Evolutionary conservation across 192 early-diverging fungal species (phyloP).

Genomic region (Chytriomyces sp.): DNA sequence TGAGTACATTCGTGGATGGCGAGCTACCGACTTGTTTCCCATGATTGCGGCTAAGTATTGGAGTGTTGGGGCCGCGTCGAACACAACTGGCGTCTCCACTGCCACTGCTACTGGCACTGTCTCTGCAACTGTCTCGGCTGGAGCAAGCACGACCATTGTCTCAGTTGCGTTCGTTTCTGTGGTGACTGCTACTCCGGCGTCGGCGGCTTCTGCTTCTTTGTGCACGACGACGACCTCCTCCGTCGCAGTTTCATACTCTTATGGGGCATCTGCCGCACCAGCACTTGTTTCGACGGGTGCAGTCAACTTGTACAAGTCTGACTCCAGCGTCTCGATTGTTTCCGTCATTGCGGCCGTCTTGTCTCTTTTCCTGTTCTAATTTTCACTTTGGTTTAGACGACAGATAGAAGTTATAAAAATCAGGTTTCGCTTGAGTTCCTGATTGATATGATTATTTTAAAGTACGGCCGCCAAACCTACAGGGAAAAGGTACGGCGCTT

Average conservation of each 20-base stretch:
- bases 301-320: neutral
- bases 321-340: neutral
- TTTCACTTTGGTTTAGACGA: too few relatives aligned
- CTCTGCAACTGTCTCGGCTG: neutral
- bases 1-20: neutral
- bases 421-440: too few relatives aligned
- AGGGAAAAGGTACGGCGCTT: too few relatives aligned
- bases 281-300: neutral
- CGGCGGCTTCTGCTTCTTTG: constrained; percentile 38
- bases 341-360: too few relatives aligned
- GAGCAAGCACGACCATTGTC: neutral
- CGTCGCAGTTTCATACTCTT: neutral
- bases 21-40: neutral
- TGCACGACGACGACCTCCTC: constrained; percentile 22
- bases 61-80: neutral
- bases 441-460: too few relatives aligned
- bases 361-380: too few relatives aligned
- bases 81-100: neutral
- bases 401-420: too few relatives aligned
- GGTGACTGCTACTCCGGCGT: too few relatives aligned
- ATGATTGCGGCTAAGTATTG: constrained; percentile 4
- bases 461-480: too few relatives aligned
- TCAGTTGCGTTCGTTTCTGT: too few relatives aligned
- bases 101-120: neutral
- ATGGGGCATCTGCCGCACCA: too few relatives aligned